Conservation (phyloP, 805 yeast species). For the Candida stauntonica region DNA sequence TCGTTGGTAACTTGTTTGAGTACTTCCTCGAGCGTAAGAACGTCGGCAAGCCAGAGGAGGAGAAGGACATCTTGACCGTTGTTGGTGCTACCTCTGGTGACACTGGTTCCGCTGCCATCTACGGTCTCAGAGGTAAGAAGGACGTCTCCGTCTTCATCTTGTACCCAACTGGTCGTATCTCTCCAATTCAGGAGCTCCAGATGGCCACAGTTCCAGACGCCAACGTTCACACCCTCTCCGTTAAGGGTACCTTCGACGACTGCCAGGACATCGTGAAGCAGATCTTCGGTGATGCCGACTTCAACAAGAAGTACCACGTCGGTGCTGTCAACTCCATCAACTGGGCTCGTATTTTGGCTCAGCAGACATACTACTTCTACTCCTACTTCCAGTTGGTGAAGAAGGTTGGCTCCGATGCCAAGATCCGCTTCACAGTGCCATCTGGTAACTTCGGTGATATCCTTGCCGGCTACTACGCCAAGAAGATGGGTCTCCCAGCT, state of each 20-base stretch:
- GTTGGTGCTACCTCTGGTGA: conserved; percentile 99
- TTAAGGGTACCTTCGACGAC: conserved; percentile 95
- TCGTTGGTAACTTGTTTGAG: conserved; percentile 95
- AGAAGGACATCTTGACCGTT: conserved; percentile 82
- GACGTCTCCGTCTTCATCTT: conserved; percentile 96
- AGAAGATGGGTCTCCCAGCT: conserved; percentile 91
- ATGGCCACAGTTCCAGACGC: conserved; percentile 94
- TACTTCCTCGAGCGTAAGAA: conserved; percentile 81
- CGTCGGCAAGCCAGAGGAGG: conserved; percentile 43
- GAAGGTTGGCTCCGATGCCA: conserved; percentile 34
- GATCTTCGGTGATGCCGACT: conserved; percentile 83
- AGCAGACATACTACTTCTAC: conserved; percentile 93
- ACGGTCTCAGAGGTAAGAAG: conserved; percentile 94
- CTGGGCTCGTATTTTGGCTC: conserved; percentile 98
- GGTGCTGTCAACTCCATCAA: conserved; percentile 98
- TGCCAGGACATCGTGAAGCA: conserved; percentile 96
- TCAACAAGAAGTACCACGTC: conserved; percentile 84
- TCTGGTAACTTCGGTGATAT: conserved; percentile 98
- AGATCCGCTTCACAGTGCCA: conserved; percentile 87
- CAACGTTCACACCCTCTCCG: conserved; percentile 93
- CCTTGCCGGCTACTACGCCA: conserved; percentile 93
- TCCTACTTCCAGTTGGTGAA: conserved; percentile 74
- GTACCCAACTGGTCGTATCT: conserved; percentile 95
- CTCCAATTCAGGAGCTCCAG: conserved; percentile 97
- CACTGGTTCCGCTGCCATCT: conserved; percentile 98